Base-by-base conservation (phyloP, 2,329 filamentous ascomycete genomes). In the Calonectria crousiana region DNA sequence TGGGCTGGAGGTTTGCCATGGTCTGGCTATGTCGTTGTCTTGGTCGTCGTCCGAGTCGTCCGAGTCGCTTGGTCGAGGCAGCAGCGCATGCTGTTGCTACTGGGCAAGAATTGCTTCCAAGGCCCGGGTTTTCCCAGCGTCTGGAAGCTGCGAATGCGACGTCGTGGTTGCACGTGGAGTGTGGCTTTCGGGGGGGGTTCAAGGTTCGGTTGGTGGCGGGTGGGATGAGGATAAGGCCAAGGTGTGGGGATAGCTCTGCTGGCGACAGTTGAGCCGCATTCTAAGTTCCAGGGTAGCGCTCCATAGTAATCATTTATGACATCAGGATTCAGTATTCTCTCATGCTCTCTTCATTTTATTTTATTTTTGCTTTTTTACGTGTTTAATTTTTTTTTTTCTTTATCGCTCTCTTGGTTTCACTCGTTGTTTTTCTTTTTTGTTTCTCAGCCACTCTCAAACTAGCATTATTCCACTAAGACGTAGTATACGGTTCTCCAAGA, bases 1-100 rank as follows among this genome's bases (percentile, higher is more conserved):
- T 82, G 72, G 88, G 84, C 78, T 89, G 88, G 52, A 88, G 83
- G 82, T 89, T 90, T 73, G 89, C 86, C 89, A 91, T 91, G 76
- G 74, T 80, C 30, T 73, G 38, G 53, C 56, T 73, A 49, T 64
- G 58, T 74, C 62, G 67, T 60, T 11, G 34, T 62, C 36, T 2
- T 69, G 16, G 38, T 51, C 32, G 34, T 67, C 28, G 16, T 68
- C 34, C 13, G 34, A 30, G 30, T 58, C 56, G 16, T 69, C 34
- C 36, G 36, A 26, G 34, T 67, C 34, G 71, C 52, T 62, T 6
- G 67, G 36, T 66, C 23, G 26, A 30, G 53, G 65, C 41, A 28
- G 66, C 71, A 67, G 70, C 44, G 67, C 78, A 81, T 81, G 62
- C 74, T 80, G 72, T 58, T 66, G 73, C 67, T 69, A 10, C 28